Base-by-base conservation (phyloP, 441 rosid species). In the Croton laevigatus region DNA sequence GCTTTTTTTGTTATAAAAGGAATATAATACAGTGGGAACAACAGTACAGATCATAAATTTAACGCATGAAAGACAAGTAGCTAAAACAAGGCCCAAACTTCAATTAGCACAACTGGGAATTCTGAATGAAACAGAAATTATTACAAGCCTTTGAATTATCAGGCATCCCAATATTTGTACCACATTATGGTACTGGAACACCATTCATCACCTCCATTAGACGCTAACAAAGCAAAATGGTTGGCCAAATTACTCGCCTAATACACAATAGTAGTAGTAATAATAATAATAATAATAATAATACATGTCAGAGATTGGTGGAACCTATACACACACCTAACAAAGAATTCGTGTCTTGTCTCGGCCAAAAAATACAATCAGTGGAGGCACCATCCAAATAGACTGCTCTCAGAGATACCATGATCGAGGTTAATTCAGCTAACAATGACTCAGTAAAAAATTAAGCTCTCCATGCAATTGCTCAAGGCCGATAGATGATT, bases 401-500 rank as follows among this genome's bases (percentile, higher is more conserved):
- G 16, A 48, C 16, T 14, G 14, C 44, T 34, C 40, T 40, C 23
- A 22, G 22, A 6, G 14, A 5, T 40, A 45, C 38, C 23, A 6
- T 3, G 38, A 64, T 14, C 19, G 16, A 14, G 67, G 40, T n/a
- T 13, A 38, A 1, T 3, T 38, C 1, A 6, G 17, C 13, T 16
- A 17, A 38, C 37, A 22, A 42, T 14, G 34, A 40, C 9, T 68
- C 42, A 68, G 42, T 2, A n/a, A n/a, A n/a, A 40, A 71, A 32
- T 45, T 14, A 49, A 61, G 48, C 34, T 23, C 57, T 54, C 46
- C 53, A 17, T 59, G 34, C 48, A 45, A 3, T 69, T 27, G 71
- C 70, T 46, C 16, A 67, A 45, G 65, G 64, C 67, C 34, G 59
- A 70, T 75, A 19, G 20, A 69, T 46, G 20, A 69, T 46, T 65